Base-by-base conservation (phyloP, 1,139 yeast genomes). In the Candida buenavistaensis region DNA sequence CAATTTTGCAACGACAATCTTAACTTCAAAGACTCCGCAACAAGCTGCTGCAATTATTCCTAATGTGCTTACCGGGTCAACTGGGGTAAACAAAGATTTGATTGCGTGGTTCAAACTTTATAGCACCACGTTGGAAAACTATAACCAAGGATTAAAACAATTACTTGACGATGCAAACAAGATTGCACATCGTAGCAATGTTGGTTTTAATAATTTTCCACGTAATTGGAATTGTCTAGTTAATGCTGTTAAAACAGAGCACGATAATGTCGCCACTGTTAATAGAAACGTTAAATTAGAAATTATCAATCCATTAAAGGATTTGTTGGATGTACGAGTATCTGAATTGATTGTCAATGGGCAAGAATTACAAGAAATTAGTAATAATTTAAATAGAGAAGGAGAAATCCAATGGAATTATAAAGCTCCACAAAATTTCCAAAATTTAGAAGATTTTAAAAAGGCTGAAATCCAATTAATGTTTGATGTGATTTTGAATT, bases 341-440 rank as follows among this genome's bases (percentile, higher is more conserved):
- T 55, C 69, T 14, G 75, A 69, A 48, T 54, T 69, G 35, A 41
- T 65, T 38, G 56, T 68, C 38, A 68, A 68, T 46, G 58, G 69
- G 16, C 68, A 62, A 39, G 76, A 70, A 47, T 56, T 69, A 38
- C 53, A 53, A 30, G 75, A 68, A 40, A 54, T 68, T 36, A 56
- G 63, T 27, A 37, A 39, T 17, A 48, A 51, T 28, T 40, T 65
- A 39, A 37, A 45, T 31, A 46, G 55, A 19, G 54, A 62, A 43
- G 65, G 71, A 22, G 75, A 69, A 40, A 61, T 66, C 37, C 62
- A 63, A 45, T 89, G 96, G 95, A 82, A 80, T 44, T 68, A 75
- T 39, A 81, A 82, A 54, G 92, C 95, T 1, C 94, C 96, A 2
- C 79, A 72, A 44, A 76, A 83, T 25, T 82, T 87, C 53, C 85